Evolutionary conservation across 2,329 filamentous ascomycete species (phyloP).

Genomic region (Hymenoscyphus scutula): DNA sequence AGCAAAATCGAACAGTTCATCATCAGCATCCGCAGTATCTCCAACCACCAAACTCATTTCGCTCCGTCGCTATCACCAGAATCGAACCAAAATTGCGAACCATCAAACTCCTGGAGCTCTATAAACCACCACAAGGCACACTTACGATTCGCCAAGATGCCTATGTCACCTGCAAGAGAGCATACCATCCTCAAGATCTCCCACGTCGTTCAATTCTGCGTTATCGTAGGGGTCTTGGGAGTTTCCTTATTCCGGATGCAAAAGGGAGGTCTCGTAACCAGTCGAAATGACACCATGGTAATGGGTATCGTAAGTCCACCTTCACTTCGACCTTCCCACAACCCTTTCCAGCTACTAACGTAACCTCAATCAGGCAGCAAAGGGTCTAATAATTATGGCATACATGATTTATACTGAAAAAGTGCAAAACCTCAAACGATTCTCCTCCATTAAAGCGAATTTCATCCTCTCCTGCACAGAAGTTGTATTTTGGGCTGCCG

Average conservation of each 20-base stretch:
- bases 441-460: conserved; percentile 6
- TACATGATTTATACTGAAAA: conserved; percentile 10
- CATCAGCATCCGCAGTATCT: not conserved
- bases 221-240: conserved; percentile 5
- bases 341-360: not conserved
- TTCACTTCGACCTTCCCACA: not conserved
- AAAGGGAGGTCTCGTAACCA: not conserved
- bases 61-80: not conserved
- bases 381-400: conserved; percentile 9
- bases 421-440: not conserved
- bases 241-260: conserved; percentile 7
- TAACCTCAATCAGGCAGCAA: conserved; percentile 1
- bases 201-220: conserved; percentile 1
- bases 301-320: conserved; percentile 7
- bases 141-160: not conserved
- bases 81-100: not conserved
- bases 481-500: conserved; percentile 8
- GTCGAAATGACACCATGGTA: conserved; percentile 9
- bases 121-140: not conserved
- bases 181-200: conserved; percentile 5
- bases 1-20: not conserved
- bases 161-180: not conserved
- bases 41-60: not conserved
- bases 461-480: conserved; percentile 7
- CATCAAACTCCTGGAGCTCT: not conserved